Evolutionary conservation across 495 filamentous ascomycete species (phyloP).

Genomic region (Hypoxylon intermedium): DNA sequence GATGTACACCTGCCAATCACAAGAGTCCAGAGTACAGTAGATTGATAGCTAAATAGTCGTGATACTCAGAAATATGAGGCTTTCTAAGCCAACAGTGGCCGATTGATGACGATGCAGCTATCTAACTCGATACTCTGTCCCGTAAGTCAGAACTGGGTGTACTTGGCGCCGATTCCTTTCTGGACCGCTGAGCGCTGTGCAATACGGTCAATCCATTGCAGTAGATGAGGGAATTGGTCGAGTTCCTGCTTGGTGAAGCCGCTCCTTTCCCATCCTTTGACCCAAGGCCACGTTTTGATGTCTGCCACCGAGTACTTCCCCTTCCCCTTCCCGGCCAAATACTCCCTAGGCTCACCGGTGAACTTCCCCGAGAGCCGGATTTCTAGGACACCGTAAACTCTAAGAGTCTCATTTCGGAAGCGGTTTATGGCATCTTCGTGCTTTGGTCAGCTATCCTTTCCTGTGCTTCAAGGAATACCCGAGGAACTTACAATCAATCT

Average conservation of each 20-base stretch:
- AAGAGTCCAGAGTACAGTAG: too few species aligned
- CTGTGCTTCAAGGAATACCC: background rate
- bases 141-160: conserved; percentile 30
- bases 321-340: conserved; percentile 60
- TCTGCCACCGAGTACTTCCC: conserved; percentile 63
- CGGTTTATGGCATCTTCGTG: conserved; percentile 57
- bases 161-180: conserved; percentile 56
- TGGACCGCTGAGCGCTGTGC: conserved; percentile 58
- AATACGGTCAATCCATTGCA: conserved; percentile 63
- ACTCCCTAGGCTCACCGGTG: conserved; percentile 55
- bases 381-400: conserved; percentile 62
- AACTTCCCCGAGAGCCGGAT: conserved; percentile 57
- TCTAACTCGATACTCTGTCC: background rate
- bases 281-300: conserved; percentile 64
- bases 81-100: too few species aligned
- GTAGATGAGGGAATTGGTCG: conserved; percentile 58
- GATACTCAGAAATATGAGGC: too few species aligned
- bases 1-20: too few species aligned
- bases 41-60: too few species aligned
- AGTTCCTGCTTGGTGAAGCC: conserved; percentile 58
- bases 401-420: conserved; percentile 60
- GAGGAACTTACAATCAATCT: conserved; percentile 51
- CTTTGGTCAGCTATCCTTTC: background rate
- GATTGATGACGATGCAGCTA: too few species aligned
- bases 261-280: conserved; percentile 52